Evolutionary conservation across 1,284 basidiomycete species (phyloP), one percentile per base, ranked within the genome.

Genomic region (Pisolithus thermaeus): DNA sequence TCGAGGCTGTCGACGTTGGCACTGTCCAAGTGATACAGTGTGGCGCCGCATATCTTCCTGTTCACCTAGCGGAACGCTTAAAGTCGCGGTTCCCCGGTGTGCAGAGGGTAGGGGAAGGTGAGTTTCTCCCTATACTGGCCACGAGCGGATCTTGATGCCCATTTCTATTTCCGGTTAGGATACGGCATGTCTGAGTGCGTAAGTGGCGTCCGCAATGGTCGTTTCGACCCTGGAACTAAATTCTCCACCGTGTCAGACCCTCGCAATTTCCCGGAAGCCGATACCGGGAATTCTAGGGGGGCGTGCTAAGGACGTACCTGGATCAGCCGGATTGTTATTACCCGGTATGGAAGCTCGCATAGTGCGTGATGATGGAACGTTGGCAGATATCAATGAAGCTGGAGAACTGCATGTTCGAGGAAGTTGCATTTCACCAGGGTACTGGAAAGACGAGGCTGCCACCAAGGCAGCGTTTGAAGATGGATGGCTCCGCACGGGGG

Each of bases 141-240:
- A 41, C 23, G 25, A 25, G 16, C 16, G 6, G 27, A 16, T 7
- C 27, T n/a, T 41, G 22, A 25, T 53, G 23, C 30, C 28, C 58
- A 43, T 55, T 42, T 8, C 16, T 4, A 30, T 46, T 12, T 47
- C 46, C 35, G 18, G 11, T 5, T 56, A 83, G 86, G 86, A 0
- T 90, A 85, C 59, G 87, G 87, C 14, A 80, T 90, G 74, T 87
- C 86, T 0, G 87, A 90, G 77, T 70, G 71, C 50, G 87, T 88
- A 63, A 54, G 81, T 64, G 25, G 7, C 39, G 41, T 40, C 43
- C 28, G 49, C 16, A 2, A 22, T 8, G 5, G 36, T 32, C 42
- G 12, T 14, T 12, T 14, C 12, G 14, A 3, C 12, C 32, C 14
- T 28, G 14, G 35, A 11, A 20, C 49, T 54, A 6, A 54, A 28